These are phyloP conservation scores for Ogataea ganodermae DNA, from an alignment of 805 yeast species.

Conservation along the genomic window DNA sequence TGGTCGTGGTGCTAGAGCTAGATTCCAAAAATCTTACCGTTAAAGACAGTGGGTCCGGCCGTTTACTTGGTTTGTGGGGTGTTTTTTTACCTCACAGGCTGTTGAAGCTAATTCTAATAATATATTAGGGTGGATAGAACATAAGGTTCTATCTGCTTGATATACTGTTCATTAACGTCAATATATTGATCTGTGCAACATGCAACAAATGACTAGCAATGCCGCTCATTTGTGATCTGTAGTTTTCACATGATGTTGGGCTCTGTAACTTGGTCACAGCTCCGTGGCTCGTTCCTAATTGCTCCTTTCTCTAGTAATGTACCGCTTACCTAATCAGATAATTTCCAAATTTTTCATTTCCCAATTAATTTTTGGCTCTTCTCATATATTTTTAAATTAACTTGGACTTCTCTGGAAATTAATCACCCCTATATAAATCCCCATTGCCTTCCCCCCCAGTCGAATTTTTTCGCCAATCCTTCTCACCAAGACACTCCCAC, in stretches of 20 bases:
- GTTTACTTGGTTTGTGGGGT: background rate
- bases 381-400: slow-evolving; percentile 2
- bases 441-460: background rate
- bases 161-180: slow-evolving; percentile 2
- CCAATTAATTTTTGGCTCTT: background rate
- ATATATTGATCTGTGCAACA: slow-evolving; percentile 1
- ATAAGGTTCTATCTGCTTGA: background rate
- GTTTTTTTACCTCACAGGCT: background rate
- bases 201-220: background rate
- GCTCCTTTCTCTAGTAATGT: background rate
- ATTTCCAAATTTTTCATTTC: background rate
- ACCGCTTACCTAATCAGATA: slow-evolving; percentile 1
- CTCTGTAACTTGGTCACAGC: too few relatives aligned
- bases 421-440: background rate
- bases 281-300: background rate
- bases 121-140: slow-evolving; percentile 3
- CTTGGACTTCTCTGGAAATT: slow-evolving; percentile 3
- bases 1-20: slow-evolving; percentile 99
- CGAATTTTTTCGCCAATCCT: background rate
- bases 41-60: slow-evolving; percentile 41
- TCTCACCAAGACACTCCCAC: background rate
- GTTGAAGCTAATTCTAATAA: slow-evolving; percentile 7
- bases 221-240: too few relatives aligned
- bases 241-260: background rate
- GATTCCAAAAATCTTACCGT: slow-evolving; percentile 99